Conservation (phyloP, 2,329 filamentous ascomycete genomes). For the Microdochium trichocladiopsis region DNA sequence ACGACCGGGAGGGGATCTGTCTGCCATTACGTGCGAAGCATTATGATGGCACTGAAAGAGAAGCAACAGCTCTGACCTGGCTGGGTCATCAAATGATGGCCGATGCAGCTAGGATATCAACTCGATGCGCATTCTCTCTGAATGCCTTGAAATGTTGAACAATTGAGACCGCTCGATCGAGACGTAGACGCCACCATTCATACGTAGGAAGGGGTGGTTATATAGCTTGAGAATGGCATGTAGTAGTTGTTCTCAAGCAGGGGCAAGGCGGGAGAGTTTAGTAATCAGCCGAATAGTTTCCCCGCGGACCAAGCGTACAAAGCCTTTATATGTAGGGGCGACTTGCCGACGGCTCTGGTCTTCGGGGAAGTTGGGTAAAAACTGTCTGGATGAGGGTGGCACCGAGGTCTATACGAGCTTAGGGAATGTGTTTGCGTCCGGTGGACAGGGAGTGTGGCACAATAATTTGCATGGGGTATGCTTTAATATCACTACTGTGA, state of each 20-base stretch:
- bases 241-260: conserved; percentile 60
- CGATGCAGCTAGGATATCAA: too few relatives aligned
- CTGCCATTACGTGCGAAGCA: too few relatives aligned
- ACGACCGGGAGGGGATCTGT: too few relatives aligned
- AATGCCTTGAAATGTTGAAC: too few relatives aligned
- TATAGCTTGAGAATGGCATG: conserved; percentile 46
- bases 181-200: too few relatives aligned
- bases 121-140: too few relatives aligned
- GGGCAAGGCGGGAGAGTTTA: conserved; percentile 55
- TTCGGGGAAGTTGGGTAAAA: conserved; percentile 45
- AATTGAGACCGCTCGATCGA: too few relatives aligned
- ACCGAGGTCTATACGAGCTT: conserved; percentile 51
- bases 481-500: conserved; percentile 54
- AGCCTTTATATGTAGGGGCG: conserved; percentile 57
- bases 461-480: conserved; percentile 42
- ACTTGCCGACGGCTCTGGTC: conserved; percentile 42
- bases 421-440: conserved; percentile 52
- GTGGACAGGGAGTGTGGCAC: conserved; percentile 52
- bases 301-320: conserved; percentile 56
- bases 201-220: conserved; percentile 48
- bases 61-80: too few relatives aligned
- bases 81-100: too few relatives aligned
- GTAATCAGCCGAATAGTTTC: conserved; percentile 34
- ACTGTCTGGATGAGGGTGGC: conserved; percentile 49
- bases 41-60: too few relatives aligned